Evolutionary conservation across 768 basidiomycete genomes (phyloP), one percentile per base, ranked within the genome.

Genomic region (Chlorophyllum brunneum): DNA sequence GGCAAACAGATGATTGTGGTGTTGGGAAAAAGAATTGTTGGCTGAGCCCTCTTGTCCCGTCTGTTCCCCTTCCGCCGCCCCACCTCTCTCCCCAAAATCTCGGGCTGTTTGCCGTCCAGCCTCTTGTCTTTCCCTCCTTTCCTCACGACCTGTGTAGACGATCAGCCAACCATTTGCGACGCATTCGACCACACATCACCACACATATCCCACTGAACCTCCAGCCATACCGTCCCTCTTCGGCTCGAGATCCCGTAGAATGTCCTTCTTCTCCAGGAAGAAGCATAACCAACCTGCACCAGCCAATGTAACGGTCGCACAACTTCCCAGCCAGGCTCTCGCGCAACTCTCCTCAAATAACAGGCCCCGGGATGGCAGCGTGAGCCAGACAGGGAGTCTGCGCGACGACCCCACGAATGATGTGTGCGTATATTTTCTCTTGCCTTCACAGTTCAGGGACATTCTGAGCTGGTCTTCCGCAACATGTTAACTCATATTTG

Each of bases 251-350:
- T 63, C 80, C 58, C 73, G 83, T 68, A 85, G 85, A 82, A 92
- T 92, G 90, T 90, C 88, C 79, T 92, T 91, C 88, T 92, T 92
- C 81, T 86, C 82, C 38, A 80, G 88, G 80, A 90, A 84, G 85
- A 91, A 88, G 80, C 79, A 83, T 70, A 68, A 20, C 50, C 51
- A 33, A 41, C 68, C 70, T 48, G 59, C 22, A 27, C 24, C 71
- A 23, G 58, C 78, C 26, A 69, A 69, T 61, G 81, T 84, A 58
- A 77, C 81, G 37, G 70, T 84, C 48, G 72, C 79, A 5, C 82
- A 84, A 64, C 80, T 83, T 6, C 81, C 84, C 5, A 81, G 78
- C 54, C 83, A 87, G 64, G 85, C 85, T 29, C 76, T 87, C 6
- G 81, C 81, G 36, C 85, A 85, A 66, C 65, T 80, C 10, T 69